Conservation (phyloP, 2,329 filamentous ascomycete species). For the Bipolaris victoriae region DNA sequence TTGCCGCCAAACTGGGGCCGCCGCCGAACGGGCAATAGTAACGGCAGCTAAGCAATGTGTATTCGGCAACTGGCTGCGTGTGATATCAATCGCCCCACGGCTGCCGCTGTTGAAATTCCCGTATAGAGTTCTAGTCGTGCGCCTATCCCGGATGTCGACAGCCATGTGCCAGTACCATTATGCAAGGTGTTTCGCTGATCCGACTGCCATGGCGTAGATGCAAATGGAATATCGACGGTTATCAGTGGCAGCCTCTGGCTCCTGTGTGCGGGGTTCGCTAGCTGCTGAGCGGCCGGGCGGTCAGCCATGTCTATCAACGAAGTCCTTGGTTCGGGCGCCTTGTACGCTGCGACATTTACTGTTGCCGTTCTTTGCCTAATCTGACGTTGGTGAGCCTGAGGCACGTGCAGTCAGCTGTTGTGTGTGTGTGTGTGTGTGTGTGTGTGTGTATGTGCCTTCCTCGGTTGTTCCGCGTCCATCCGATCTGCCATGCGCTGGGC, state of each 20-base stretch:
- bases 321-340: conserved; percentile 3
- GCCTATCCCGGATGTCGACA: no score
- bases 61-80: background rate
- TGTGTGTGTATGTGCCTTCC: background rate
- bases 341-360: background rate
- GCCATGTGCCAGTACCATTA: background rate
- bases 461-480: background rate
- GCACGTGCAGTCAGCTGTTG: background rate
- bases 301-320: background rate
- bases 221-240: conserved; percentile 2
- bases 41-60: conserved; percentile 1
- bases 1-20: conserved; percentile 13
- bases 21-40: background rate
- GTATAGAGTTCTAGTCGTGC: background rate
- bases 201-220: background rate
- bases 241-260: background rate
- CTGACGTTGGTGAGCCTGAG: background rate
- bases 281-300: background rate
- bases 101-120: background rate
- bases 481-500: background rate
- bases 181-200: background rate
- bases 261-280: conserved; percentile 7
- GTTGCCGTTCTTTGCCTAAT: background rate
- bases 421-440: background rate
- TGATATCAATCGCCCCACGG: conserved; percentile 4